These are phyloP conservation scores for Trichosporon sp. DNA, from an alignment of 1,284 basidiomycete species.

Conservation along the genomic window DNA sequence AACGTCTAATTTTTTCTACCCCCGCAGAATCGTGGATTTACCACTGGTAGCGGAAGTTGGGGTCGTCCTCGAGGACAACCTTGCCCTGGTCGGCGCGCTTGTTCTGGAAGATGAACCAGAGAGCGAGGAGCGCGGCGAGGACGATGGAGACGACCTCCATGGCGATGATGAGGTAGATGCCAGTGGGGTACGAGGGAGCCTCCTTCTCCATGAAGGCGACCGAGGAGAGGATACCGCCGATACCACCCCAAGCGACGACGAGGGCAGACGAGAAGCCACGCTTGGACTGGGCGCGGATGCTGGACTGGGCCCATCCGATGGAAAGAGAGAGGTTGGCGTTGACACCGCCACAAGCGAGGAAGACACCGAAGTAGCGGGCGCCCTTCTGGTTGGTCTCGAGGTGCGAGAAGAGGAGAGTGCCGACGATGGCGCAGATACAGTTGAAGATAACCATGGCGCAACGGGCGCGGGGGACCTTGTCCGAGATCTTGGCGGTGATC, in stretches of 20 bases:
- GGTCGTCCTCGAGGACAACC: constrained; percentile 14
- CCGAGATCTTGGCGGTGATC: constrained; percentile 41
- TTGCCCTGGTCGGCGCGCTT: constrained; percentile 16
- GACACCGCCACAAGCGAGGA: constrained; percentile 47
- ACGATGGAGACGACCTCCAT: constrained; percentile 29
- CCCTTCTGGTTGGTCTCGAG: constrained; percentile 21
- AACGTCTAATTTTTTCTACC: not conserved
- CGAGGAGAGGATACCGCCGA: constrained; percentile 52
- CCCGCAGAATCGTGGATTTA: not conserved
- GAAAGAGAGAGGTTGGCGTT: constrained; percentile 38
- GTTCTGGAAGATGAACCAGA: constrained; percentile 18
- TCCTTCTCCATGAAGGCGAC: constrained; percentile 31
- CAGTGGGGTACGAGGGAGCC: constrained; percentile 30
- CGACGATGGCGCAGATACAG: constrained; percentile 14
- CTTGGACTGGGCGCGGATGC: constrained; percentile 51
- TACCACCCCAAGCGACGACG: constrained; percentile 48
- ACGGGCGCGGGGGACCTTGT: constrained; percentile 34
- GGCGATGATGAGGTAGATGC: constrained; percentile 28
- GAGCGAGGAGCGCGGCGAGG: constrained; percentile 19
- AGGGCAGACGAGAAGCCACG: constrained; percentile 44
- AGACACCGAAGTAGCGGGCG: constrained; percentile 48
- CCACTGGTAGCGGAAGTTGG: constrained; percentile 17
- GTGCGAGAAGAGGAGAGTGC: constrained; percentile 21
- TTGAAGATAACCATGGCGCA: constrained; percentile 17
- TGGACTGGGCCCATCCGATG: constrained; percentile 45